Evolutionary conservation across 176 grass and related monocot genomes (phyloP), one percentile per base, ranked within the genome.

Genomic region (Eragrostis curvula): DNA sequence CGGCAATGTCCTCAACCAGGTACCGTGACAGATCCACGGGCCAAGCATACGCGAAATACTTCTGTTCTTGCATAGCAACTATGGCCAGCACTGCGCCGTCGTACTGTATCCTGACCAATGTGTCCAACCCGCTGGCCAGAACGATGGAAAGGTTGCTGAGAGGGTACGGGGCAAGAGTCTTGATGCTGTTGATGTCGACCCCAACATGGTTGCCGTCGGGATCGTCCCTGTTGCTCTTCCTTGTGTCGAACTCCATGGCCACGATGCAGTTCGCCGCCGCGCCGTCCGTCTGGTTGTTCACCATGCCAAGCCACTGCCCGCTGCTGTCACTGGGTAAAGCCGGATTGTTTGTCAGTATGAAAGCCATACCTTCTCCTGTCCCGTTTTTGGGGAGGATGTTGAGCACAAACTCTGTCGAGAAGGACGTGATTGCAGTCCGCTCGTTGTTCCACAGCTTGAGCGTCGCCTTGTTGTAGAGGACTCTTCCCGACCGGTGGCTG

Each of bases 221-320:
- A 42, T 89, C 79, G 18, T 47, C 24, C 5, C 16, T 21, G 23
- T 16, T 72, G 84, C 80, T 92, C 63, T 86, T 81, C 70, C 90
- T 80, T 20, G 87, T 92, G 75, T 89, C 87, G 65, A 92, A 89
- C 61, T 92, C 90, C 66, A 91, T 50, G 15, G 83, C 88, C 2
- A 92, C 64, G 41, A 89, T 7, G 28, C 70, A 79, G 75, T 76
- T 92, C 62, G 1, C 15, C 24, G 75, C 5, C 7, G 44, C 24
- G 5, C 79, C 80, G 8, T 80, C 68, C 13, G 84, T 92, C 61
- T 40, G 9, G 39, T 39, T 24, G 70, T 76, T 86, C 25, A 2
- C 9, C 0, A 89, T 1, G 12, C 90, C 90, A 3, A 92, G 87
- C 90, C 90, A 87, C 71, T 67, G 80, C 0, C 87, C 90, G 65